Evolutionary conservation across 1,284 basidiomycete species (phyloP).

Genomic region (Lentinula novae-zelandiae): DNA sequence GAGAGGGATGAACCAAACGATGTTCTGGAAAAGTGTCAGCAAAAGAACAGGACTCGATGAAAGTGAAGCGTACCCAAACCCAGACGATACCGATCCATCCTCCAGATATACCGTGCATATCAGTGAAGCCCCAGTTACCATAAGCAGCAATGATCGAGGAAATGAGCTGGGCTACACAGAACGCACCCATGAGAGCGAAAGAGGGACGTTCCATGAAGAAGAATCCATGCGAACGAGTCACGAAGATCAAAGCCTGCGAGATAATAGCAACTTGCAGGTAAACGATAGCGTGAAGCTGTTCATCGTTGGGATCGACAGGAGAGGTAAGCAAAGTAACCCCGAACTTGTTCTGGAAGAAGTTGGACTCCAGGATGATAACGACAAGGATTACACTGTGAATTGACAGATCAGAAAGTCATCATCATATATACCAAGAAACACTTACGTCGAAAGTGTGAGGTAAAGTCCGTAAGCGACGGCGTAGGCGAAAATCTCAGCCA

Average conservation of each 20-base stretch:
- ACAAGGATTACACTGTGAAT: conserved; percentile 68
- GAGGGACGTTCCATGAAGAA: conserved; percentile 99
- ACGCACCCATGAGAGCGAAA: conserved; percentile 83
- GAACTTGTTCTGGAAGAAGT: conserved; percentile 89
- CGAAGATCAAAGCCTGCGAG: conserved; percentile 96
- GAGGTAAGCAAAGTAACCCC: conserved; percentile 56
- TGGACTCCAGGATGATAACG: conserved; percentile 82
- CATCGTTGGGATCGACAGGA: conserved; percentile 67
- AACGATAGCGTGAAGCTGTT: conserved; percentile 74
- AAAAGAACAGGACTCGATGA: background rate
- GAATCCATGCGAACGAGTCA: conserved; percentile 94
- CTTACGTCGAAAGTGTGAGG: conserved; percentile 85
- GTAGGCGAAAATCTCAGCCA: conserved; percentile 94
- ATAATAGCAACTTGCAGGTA: conserved; percentile 97
- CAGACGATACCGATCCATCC: conserved; percentile 98
- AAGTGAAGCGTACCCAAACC: conserved; percentile 66
- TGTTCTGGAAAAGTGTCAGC: conserved; percentile 51
- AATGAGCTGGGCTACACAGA: conserved; percentile 90
- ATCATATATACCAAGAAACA: conserved; percentile 17
- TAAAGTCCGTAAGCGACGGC: conserved; percentile 95
- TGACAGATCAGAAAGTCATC: conserved; percentile 17
- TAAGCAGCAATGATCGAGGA: conserved; percentile 95
- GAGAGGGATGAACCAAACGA: conserved; percentile 92
- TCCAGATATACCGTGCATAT: conserved; percentile 74
- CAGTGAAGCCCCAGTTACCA: conserved; percentile 89